These are phyloP conservation scores for Fusarium clavum DNA, from an alignment of 2,329 filamentous ascomycete genomes.

Conservation along the genomic window DNA sequence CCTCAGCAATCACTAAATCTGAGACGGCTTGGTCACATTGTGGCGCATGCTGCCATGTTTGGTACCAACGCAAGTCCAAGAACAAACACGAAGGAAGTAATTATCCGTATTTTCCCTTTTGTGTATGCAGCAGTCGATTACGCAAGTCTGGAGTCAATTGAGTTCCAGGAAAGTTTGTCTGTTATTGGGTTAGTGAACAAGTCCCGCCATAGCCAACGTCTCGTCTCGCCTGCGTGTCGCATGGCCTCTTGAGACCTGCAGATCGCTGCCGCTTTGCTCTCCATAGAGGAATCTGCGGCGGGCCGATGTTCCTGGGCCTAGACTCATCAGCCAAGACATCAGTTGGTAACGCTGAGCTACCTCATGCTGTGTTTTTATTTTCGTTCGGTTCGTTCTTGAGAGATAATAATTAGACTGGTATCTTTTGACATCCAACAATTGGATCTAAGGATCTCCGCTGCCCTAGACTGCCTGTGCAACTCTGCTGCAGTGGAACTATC, in stretches of 20 bases:
- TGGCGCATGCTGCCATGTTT: not conserved
- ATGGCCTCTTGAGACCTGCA: not conserved
- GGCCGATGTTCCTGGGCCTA: slow-evolving; percentile 34
- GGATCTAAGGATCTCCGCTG: not conserved
- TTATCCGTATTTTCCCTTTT: not conserved
- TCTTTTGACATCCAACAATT: not conserved
- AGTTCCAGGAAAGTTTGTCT: not conserved
- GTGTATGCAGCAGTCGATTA: not conserved
- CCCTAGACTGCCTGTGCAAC: slow-evolving; percentile 4
- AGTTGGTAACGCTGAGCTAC: not conserved
- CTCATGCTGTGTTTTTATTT: not conserved
- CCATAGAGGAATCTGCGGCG: slow-evolving; percentile 37
- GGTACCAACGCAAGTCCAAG: not conserved
- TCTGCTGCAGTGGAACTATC: slow-evolving; percentile 5
- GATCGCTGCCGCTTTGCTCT: not conserved
- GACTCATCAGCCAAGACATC: not conserved
- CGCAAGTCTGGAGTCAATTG: not conserved
- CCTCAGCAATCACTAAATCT: slow-evolving; percentile 23
- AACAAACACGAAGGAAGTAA: not conserved
- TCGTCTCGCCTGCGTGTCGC: not conserved
- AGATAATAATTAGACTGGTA: not conserved
- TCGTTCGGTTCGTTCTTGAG: not conserved
- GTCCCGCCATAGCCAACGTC: not conserved
- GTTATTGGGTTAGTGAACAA: not conserved
- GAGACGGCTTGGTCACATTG: slow-evolving; percentile 19